These are phyloP conservation scores for Mixia osmundae DNA, from an alignment of 1,284 basidiomycete species.

Conservation along the genomic window DNA sequence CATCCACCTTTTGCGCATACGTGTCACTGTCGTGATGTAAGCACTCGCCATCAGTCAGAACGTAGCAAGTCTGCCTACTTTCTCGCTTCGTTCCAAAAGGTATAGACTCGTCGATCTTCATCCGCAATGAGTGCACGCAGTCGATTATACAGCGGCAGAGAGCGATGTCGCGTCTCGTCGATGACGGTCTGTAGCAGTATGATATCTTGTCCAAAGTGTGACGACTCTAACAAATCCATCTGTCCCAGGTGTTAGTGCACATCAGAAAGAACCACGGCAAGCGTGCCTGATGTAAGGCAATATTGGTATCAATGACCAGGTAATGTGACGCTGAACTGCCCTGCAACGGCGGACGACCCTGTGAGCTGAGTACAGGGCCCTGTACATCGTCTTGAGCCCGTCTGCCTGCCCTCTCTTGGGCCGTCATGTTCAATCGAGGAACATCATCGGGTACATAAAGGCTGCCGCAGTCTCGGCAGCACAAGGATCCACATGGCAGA, in stretches of 20 bases:
- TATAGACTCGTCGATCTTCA: slow-evolving; percentile 29
- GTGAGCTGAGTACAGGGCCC: slow-evolving; percentile 30
- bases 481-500: slow-evolving; percentile 63
- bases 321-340: slow-evolving; percentile 32
- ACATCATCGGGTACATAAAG: slow-evolving; percentile 29
- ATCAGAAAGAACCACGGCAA: neutral
- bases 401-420: no score
- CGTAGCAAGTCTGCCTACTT: slow-evolving; percentile 30
- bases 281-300: slow-evolving; percentile 67
- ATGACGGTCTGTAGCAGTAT: slow-evolving; percentile 86
- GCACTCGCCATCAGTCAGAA: slow-evolving; percentile 8
- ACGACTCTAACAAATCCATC: slow-evolving; percentile 77
- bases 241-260: slow-evolving; percentile 20
- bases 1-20: slow-evolving; percentile 42
- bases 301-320: slow-evolving; percentile 82
- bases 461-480: slow-evolving; percentile 29
- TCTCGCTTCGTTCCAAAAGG: slow-evolving; percentile 79
- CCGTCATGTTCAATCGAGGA: slow-evolving; percentile 28
- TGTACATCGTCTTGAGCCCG: neutral
- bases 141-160: slow-evolving; percentile 76
- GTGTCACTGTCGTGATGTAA: slow-evolving; percentile 36
- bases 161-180: slow-evolving; percentile 86
- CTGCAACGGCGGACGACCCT: slow-evolving; percentile 14
- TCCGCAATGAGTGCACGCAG: slow-evolving; percentile 60
- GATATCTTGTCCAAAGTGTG: slow-evolving; percentile 31